Percentiles rank a stretch among this genome's conserved stretches.
Evolutionary conservation across 2,329 filamentous ascomycete genomes (phyloP).

Genomic region (Neonectria neomacrospora): DNA sequence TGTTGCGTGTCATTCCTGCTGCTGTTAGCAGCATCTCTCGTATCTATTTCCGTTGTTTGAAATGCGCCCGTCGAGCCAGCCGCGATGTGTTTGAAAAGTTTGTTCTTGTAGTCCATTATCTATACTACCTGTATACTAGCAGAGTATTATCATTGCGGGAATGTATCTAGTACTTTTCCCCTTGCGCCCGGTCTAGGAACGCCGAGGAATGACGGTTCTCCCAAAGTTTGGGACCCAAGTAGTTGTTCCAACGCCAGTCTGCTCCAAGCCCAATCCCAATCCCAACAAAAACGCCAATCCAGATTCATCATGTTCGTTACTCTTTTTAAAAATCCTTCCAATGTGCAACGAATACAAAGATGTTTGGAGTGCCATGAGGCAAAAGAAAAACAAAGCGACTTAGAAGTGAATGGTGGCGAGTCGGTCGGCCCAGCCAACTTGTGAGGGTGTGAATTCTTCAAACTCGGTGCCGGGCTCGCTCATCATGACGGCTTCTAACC

Average conservation of each 20-base stretch:
- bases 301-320: slow-evolving; percentile 20
- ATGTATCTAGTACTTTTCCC: background rate
- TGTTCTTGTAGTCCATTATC: slow-evolving; percentile 7
- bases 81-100: background rate
- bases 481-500: slow-evolving; percentile 54
- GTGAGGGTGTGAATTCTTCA: slow-evolving; percentile 35
- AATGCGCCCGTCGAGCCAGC: background rate
- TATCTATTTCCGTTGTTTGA: background rate
- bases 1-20: background rate
- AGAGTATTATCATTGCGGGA: slow-evolving; percentile 2
- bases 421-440: slow-evolving; percentile 39
- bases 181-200: slow-evolving; percentile 13
- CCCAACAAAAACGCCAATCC: slow-evolving; percentile 2
- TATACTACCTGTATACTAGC: background rate
- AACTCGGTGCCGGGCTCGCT: slow-evolving; percentile 37
- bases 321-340: slow-evolving; percentile 5
- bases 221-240: slow-evolving; percentile 1
- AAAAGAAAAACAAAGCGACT: background rate
- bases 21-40: background rate
- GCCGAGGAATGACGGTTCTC: slow-evolving; percentile 11
- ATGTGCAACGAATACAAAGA: background rate
- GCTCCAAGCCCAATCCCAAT: slow-evolving; percentile 1
- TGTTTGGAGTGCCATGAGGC: background rate
- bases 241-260: slow-evolving; percentile 10
- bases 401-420: slow-evolving; percentile 40